phyloP scores from a whole-genome alignment of 2,329 filamentous ascomycete species.

The Cordyceps tenuipes region DNA sequence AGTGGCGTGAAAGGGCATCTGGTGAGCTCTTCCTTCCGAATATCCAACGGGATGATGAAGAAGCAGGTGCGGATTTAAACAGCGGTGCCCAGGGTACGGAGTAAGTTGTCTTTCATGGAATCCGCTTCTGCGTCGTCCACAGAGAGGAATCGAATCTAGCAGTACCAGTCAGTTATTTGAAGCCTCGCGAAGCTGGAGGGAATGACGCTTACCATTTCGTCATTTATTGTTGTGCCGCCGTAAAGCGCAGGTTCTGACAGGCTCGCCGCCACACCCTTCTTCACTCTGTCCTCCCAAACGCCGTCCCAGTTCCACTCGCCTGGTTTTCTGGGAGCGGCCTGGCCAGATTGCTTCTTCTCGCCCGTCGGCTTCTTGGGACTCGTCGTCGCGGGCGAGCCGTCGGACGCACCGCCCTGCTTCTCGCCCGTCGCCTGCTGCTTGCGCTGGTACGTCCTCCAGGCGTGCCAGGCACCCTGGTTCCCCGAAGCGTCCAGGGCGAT shows the following conservation, averaged over 20 bases:
- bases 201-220: constrained; percentile 59
- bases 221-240: constrained; percentile 50
- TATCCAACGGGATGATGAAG: neutral
- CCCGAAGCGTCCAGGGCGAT: constrained; percentile 75
- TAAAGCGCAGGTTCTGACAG: constrained; percentile 73
- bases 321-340: constrained; percentile 41
- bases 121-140: constrained; percentile 53
- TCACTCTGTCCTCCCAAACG: constrained; percentile 87
- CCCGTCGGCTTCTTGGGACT: constrained; percentile 9
- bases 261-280: constrained; percentile 67
- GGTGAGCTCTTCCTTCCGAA: neutral
- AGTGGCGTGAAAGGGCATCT: neutral
- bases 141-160: constrained; percentile 57
- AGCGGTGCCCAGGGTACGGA: constrained; percentile 37
- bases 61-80: constrained; percentile 15
- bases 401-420: neutral
- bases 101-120: constrained; percentile 49
- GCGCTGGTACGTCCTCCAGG: constrained; percentile 68
- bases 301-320: constrained; percentile 97
- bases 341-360: neutral
- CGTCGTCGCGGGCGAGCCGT: neutral
- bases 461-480: constrained; percentile 88
- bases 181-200: neutral
- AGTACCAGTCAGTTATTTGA: constrained; percentile 12
- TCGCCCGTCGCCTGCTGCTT: constrained; percentile 21